Evolutionary conservation across 164 flowering plant species (phyloP), one percentile per base, ranked within the genome.

Genomic region (Echeveria elegans): DNA sequence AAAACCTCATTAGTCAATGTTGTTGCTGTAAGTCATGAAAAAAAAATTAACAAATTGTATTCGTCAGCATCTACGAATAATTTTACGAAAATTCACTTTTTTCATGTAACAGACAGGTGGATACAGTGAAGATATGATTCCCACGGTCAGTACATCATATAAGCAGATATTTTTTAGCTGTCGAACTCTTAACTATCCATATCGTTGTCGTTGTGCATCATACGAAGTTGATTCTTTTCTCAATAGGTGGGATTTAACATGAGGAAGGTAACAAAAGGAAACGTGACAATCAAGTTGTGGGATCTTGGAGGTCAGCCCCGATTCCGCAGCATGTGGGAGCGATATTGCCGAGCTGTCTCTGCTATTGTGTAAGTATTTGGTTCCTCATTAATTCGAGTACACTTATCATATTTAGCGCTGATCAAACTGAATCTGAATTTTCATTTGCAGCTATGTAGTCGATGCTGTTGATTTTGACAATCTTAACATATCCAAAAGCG

Each of bases 231-330:
- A 23, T 24, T 9, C 21, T 64, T 38, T 45, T 10, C 63, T 34
- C n/a, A 68, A 53, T 81, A 90, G 98, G 96, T 90, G 1, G 98
- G 98, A 53, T 92, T 90, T 75, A 92, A 92, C 72, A 92, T 92
- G 98, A 82, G 86, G 74, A 92, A 92, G 77, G 97, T 92, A 21
- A 92, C 96, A 15, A 90, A 88, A 77, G 98, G 97, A 43, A 88
- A 86, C 75, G 97, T 90, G 43, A 90, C 98, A 19, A 92, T 89
- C 71, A 89, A 92, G 81, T 70, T 92, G 72, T 92, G 98, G 98
- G 98, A 92, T 82, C 91, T 92, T 70, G 98, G 98, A 68, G 98
- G 98, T 69, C 98, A 90, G 68, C 96, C 98, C 21, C 83, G 98
- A 76, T 92, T 92, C 62, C 89, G 98, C 70, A 92, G 96, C 62